These are phyloP conservation scores for Mrakia frigida DNA, from an alignment of 768 basidiomycete species.

Conservation along the genomic window DNA sequence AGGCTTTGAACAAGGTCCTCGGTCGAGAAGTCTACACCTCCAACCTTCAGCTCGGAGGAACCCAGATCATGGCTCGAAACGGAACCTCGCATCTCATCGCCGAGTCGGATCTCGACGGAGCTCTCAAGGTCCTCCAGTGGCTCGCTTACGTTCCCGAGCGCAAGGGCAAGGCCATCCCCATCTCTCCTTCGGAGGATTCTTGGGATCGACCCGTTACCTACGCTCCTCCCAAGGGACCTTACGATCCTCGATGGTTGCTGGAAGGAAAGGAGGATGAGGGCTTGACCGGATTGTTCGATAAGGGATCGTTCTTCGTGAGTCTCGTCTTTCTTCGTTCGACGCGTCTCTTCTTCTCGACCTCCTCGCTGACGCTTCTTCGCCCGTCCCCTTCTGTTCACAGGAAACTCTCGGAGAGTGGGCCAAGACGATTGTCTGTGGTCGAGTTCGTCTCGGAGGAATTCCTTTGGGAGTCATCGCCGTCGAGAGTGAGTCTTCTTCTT, in stretches of 20 bases:
- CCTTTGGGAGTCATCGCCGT: constrained; percentile 98
- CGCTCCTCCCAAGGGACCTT: constrained; percentile 83
- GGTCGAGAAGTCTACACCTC: constrained; percentile 99
- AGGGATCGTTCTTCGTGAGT: constrained; percentile 65
- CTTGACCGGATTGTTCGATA: constrained; percentile 92
- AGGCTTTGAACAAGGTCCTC: constrained; percentile 95
- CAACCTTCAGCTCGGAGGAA: constrained; percentile 95
- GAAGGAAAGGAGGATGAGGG: constrained; percentile 87
- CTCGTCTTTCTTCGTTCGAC: not conserved
- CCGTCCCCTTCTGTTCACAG: constrained; percentile 49
- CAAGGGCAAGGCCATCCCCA: constrained; percentile 72
- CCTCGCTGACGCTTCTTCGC: not conserved
- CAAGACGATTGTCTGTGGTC: constrained; percentile 95
- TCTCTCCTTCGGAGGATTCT: constrained; percentile 61
- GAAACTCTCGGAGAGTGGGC: constrained; percentile 99
- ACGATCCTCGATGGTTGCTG: constrained; percentile 97
- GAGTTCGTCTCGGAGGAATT: constrained; percentile 92
- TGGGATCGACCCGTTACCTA: constrained; percentile 95
- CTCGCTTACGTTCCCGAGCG: constrained; percentile 83
- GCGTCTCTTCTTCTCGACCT: not conserved
- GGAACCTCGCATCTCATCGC: constrained; percentile 96
- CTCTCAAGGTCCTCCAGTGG: constrained; percentile 89
- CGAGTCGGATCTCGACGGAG: constrained; percentile 90
- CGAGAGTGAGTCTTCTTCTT: constrained; percentile 53
- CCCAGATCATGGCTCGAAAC: constrained; percentile 99